Evolutionary conservation across 495 filamentous ascomycete species (phyloP).

Genomic region (Podospora comata): DNA sequence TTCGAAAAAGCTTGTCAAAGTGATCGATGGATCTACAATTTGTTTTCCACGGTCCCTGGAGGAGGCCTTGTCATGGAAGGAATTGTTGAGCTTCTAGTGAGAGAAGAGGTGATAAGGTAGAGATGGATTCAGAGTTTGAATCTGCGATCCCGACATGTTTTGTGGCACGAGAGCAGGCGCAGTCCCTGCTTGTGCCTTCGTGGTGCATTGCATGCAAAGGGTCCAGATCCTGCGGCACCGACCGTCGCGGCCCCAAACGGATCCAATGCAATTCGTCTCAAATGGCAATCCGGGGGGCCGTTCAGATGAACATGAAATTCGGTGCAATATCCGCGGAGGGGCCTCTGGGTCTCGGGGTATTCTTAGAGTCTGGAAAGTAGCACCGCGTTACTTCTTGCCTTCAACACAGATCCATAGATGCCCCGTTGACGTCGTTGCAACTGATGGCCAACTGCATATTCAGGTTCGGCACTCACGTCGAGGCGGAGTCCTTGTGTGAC

Average conservation of each 20-base stretch:
- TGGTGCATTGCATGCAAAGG: conserved; percentile 3
- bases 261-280: conserved; percentile 1
- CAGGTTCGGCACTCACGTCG: neutral
- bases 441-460: neutral
- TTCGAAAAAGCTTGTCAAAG: neutral
- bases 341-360: conserved; percentile 6
- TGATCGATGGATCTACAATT: neutral
- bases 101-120: neutral
- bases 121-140: neutral
- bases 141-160: neutral
- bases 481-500: neutral
- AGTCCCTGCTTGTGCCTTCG: neutral
- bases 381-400: neutral
- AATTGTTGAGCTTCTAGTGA: neutral
- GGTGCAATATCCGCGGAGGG: conserved; percentile 1
- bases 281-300: neutral
- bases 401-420: neutral
- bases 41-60: neutral
- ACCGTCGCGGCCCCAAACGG: conserved; percentile 13
- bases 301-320: conserved; percentile 1
- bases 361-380: neutral
- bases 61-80: neutral
- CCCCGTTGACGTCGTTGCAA: neutral
- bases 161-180: neutral
- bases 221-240: conserved; percentile 13